Conservation (phyloP, 2,329 filamentous ascomycete species). For the Aspergillus tamarii region DNA sequence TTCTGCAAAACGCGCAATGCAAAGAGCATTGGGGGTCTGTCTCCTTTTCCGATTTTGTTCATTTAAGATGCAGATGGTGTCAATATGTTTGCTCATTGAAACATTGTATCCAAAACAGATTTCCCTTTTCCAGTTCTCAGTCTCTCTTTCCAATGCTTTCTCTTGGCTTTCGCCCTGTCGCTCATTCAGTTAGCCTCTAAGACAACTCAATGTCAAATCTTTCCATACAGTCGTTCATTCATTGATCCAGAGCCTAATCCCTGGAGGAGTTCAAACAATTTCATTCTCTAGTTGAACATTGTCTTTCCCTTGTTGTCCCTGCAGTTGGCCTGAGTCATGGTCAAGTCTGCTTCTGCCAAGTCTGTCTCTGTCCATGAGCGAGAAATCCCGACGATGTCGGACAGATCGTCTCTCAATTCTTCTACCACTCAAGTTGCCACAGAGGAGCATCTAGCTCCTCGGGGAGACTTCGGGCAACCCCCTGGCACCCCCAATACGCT, state of each 20-base stretch:
- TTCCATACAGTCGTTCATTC: neutral
- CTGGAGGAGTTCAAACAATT: neutral
- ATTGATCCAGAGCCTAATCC: neutral
- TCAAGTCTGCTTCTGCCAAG: constrained; percentile 8
- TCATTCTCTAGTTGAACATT: neutral
- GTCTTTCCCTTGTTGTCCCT: neutral
- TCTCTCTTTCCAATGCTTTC: neutral
- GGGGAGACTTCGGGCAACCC: constrained; percentile 19
- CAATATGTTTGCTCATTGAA: constrained; percentile 1
- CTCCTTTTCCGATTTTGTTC: neutral
- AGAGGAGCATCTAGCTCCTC: constrained; percentile 12
- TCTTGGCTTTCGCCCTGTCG: neutral
- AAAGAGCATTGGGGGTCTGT: neutral
- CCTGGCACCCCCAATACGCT: constrained; percentile 29
- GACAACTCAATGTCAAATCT: constrained; percentile 2
- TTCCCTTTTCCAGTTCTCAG: neutral
- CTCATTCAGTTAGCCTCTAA: constrained; percentile 3
- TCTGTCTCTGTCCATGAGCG: constrained; percentile 7
- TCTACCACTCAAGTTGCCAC: constrained; percentile 17
- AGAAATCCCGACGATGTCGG: constrained; percentile 9
- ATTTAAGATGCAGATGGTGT: constrained; percentile 9
- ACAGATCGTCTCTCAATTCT: constrained; percentile 15
- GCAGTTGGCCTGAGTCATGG: constrained; percentile 7
- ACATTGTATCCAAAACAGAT: neutral
- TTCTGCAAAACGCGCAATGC: constrained; percentile 19